Evolutionary conservation across 1,139 yeast genomes (phyloP), one percentile per base, ranked within the genome.

Genomic region (Meyerozyma elateridarum): DNA sequence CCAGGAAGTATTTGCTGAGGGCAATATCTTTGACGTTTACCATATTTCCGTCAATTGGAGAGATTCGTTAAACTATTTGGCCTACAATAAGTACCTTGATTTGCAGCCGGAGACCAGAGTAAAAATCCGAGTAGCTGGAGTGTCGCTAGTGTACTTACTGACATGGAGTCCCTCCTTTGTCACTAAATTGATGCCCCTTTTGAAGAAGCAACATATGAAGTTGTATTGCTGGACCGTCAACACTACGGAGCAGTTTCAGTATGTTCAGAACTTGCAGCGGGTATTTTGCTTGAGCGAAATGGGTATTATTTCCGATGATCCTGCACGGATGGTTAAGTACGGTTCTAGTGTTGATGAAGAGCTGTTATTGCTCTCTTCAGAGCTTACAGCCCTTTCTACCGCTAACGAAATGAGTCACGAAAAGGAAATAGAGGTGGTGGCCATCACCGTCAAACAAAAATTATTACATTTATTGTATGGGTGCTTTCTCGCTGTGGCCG

Each of bases 151-250:
- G 21, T 66, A 67, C 40, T 41, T 65, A 15, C 48, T 52, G 40
- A 66, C 70, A 7, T 67, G 73, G 73, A 54, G 64, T 1, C 33
- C 42, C 3, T 62, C 53, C 2, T 68, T 64, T 33, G 41, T 67
- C 13, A 49, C 56, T 15, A 51, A 52, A 25, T 66, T 68, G 37
- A 42, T 67, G 32, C 74, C 74, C 0, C 45, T 62, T 12, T 44
- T 59, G 17, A 56, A 59, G 22, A 48, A 59, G 4, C 63, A 73
- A 29, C 62, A 71, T 34, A 54, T 82, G 35, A 66, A 70, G 31
- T 60, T 85, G 11, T 85, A 77, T 56, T 61, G 84, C 14, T 89
- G 97, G 97, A 89, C 97, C 1, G 69, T 87, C 28, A 89, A 89
- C 52, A 64, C 59, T 28, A 56, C 57, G 26, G 42, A 46, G 6